Evolutionary conservation across 2,329 filamentous ascomycete species (phyloP), one percentile per base, ranked within the genome.

Genomic region (Akanthomyces lecanii): DNA sequence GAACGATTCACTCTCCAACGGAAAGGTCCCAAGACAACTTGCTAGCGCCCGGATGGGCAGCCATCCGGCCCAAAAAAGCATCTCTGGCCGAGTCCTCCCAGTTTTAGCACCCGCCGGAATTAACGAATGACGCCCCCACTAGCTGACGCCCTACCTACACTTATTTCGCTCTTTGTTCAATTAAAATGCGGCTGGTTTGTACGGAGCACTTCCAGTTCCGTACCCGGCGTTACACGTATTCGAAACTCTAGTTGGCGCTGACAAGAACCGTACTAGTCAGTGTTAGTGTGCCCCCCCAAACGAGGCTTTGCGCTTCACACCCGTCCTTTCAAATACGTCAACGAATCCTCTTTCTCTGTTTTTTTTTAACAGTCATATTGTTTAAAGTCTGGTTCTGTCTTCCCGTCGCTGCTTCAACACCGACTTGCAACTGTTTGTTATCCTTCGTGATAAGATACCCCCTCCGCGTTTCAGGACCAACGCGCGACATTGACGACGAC

Each of bases 1-100:
- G 23, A 11, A 28, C 33, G 2, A 36, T 7, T 36, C 8, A 30
- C 4, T 36, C 2, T 6, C 12, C 4, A 28, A 18, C 23, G 23
- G 5, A 3, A 14, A 28, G 6, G 47, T 38, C 30, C 14, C 30
- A 30, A 23, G 30, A 50, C 21, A 51, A 30, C 33, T 58, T 10
- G 44, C 30, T 52, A 44, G 33, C 47, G 57, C 36, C 57, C 47
- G 47, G 57, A 60, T 60, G 57, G 30, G 45, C 33, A 42, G 16
- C 45, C 45, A 40, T 42, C 56, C 56, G 45, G 30, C 56, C 56
- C 8, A 23, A 18, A 40, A 28, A n/a, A 25, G 33, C 7, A 36
- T 36, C 33, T 7, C 23, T 21, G 18, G 6, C 30, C n/a, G 16
- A 14, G n/a, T 8, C 11, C 47, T 38, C 11, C 28, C 30, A 14